Percentiles rank a stretch among this genome's conserved stretches.
Evolutionary conservation across 2,329 filamentous ascomycete genomes (phyloP).

Genomic region (Pestalotiopsis sp.): DNA sequence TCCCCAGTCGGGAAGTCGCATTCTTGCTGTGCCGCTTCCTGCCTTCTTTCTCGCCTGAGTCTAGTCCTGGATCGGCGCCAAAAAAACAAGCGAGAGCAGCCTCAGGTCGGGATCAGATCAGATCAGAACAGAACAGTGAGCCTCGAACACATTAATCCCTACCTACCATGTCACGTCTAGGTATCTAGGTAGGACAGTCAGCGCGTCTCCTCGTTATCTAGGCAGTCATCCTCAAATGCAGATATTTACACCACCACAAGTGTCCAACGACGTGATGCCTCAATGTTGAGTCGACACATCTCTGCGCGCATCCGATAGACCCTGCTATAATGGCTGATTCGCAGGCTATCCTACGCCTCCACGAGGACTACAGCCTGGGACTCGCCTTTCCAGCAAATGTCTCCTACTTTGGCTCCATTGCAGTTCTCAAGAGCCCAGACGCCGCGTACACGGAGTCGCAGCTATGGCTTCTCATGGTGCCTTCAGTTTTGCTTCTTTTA

Average conservation of each 20-base stretch:
- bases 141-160: not conserved
- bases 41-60: not conserved
- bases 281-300: not conserved
- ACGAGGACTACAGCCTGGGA: not conserved
- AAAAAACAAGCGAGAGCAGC: not conserved
- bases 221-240: too few relatives aligned
- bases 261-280: not conserved
- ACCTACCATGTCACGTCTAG: not conserved
- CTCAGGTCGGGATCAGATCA: not conserved
- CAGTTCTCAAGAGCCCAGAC: not conserved
- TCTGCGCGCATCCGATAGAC: not conserved
- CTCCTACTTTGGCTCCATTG: not conserved
- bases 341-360: not conserved
- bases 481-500: not conserved
- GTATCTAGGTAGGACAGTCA: not conserved
- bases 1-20: not conserved
- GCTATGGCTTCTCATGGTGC: not conserved
- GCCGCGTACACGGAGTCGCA: not conserved
- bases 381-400: not conserved
- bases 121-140: not conserved
- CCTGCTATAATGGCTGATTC: not conserved
- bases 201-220: not conserved
- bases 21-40: not conserved
- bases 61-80: not conserved
- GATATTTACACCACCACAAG: not conserved